Evolutionary conservation across 2,329 filamentous ascomycete species (phyloP), one percentile per base, ranked within the genome.

Genomic region (Grosmannia huntii): DNA sequence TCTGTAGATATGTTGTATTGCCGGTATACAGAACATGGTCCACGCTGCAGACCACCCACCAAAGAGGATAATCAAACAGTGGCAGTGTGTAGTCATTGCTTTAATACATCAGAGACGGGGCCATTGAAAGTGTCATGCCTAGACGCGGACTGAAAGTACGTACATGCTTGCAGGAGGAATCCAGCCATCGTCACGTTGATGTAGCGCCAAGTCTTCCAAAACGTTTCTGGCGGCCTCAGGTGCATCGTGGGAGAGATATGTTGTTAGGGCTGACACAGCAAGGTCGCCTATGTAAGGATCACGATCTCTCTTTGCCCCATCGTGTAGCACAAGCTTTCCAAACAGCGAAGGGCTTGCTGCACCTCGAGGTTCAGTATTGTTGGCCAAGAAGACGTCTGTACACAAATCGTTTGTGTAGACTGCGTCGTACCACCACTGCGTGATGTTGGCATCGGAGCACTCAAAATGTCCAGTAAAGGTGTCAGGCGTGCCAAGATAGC

Each of bases 201-300:
- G 76, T 48, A 69, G 65, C 0, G 72, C 75, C 38, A 80, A 64
- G 63, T 80, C 77, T 10, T 73, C 75, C 33, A 80, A 66, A 5
- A 80, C 74, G 60, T 80, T 78, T 2, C 69, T 63, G 9, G 72
- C 68, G 0, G 75, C 71, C 14, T 71, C 66, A 0, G 70, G 62
- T 38, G 70, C 66, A 62, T 75, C 63, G 57, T 78, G 77, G 5
- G 71, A 76, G 14, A 80, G 62, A 60, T 77, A 80, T 1, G 70
- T 69, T 7, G 77, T 79, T 57, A 76, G 63, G 0, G 72, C 72
- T 3, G 77, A 68, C 1, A 80, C 75, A 3, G 75, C 76, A 38
- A 80, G 64, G 58, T 80, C 77, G 2, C 77, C 77, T 19, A 77
- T 72, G 61, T 80, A 80, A 1, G 77, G 77, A 57, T 80, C 76